Evolutionary conservation across 139 green algal species (phyloP).

Genomic region (Zygnema circumcarinatum): DNA sequence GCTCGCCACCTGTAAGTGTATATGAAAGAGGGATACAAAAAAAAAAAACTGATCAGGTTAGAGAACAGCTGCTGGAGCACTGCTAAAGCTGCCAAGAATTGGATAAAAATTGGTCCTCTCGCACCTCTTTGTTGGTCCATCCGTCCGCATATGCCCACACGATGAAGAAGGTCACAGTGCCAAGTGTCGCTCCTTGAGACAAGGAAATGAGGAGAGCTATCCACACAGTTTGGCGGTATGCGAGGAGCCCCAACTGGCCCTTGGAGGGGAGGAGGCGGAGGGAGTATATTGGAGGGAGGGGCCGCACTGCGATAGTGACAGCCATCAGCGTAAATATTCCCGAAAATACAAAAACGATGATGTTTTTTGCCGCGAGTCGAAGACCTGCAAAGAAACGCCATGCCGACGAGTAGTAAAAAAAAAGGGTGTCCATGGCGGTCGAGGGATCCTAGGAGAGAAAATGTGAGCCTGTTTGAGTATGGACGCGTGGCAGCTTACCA

Average conservation of each 20-base stretch:
- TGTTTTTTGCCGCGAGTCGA: background rate
- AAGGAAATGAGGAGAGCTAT: background rate
- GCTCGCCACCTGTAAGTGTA: background rate
- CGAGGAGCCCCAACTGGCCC: background rate
- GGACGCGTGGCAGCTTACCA: background rate
- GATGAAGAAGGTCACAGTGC: background rate
- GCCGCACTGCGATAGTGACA: background rate
- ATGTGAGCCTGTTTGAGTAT: background rate
- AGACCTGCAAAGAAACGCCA: background rate
- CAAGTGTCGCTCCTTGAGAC: background rate
- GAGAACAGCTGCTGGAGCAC: no score
- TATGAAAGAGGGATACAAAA: no score
- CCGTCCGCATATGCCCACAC: constrained; percentile 11
- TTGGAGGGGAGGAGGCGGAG: background rate
- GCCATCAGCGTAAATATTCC: background rate
- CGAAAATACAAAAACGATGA: background rate
- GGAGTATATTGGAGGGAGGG: background rate
- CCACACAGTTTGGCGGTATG: background rate
- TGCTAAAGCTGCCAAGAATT: no score
- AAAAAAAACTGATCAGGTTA: no score
- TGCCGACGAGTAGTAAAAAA: background rate
- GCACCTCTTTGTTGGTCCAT: background rate
- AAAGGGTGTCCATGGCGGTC: background rate
- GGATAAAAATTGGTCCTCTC: no score
- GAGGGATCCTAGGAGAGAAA: no score